A percentile compares a stretch with the other conserved stretches of the same genome.
phyloP scores from a whole-genome alignment of 2,329 filamentous ascomycete species.

The Aureobasidium sp. region DNA sequence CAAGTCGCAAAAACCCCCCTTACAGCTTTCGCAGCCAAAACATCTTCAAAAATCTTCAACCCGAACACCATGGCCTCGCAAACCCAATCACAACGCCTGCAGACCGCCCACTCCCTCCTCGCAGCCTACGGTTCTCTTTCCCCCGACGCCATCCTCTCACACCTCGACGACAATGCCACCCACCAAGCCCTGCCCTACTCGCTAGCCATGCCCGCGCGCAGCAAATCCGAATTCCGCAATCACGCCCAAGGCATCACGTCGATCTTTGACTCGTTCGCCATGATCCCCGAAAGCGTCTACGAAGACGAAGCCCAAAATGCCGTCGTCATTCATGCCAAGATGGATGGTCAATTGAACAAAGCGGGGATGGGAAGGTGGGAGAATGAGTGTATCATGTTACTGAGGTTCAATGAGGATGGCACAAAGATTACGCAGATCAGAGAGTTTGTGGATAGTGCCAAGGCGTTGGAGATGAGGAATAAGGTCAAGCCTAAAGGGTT shows the following conservation, averaged over 20 bases:
- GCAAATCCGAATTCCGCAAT: slow-evolving; percentile 32
- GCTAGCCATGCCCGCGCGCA: slow-evolving; percentile 33
- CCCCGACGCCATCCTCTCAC: slow-evolving; percentile 32
- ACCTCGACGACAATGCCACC: slow-evolving; percentile 33
- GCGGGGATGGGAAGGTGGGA: slow-evolving; percentile 21
- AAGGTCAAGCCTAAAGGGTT: slow-evolving; percentile 33
- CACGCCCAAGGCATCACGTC: slow-evolving; percentile 38
- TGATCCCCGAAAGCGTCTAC: slow-evolving; percentile 33
- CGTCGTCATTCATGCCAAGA: slow-evolving; percentile 34
- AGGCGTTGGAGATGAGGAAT: slow-evolving; percentile 29
- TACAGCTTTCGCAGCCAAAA: too few species aligned
- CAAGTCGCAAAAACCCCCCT: too few species aligned
- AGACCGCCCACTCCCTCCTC: slow-evolving; percentile 30
- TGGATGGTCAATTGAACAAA: slow-evolving; percentile 24
- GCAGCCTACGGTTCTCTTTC: slow-evolving; percentile 37
- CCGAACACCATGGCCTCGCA: neutral
- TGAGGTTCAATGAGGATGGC: slow-evolving; percentile 19
- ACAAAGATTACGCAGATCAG: slow-evolving; percentile 24
- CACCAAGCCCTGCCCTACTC: slow-evolving; percentile 37
- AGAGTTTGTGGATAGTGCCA: slow-evolving; percentile 40
- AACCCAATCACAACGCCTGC: slow-evolving; percentile 21
- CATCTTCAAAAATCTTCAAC: too few species aligned
- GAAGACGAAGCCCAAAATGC: slow-evolving; percentile 30
- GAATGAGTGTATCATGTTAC: slow-evolving; percentile 23
- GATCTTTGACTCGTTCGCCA: slow-evolving; percentile 36